Evolutionary conservation across 2,329 filamentous ascomycete genomes (phyloP), one percentile per base, ranked within the genome.

Genomic region (Alternaria sp.): DNA sequence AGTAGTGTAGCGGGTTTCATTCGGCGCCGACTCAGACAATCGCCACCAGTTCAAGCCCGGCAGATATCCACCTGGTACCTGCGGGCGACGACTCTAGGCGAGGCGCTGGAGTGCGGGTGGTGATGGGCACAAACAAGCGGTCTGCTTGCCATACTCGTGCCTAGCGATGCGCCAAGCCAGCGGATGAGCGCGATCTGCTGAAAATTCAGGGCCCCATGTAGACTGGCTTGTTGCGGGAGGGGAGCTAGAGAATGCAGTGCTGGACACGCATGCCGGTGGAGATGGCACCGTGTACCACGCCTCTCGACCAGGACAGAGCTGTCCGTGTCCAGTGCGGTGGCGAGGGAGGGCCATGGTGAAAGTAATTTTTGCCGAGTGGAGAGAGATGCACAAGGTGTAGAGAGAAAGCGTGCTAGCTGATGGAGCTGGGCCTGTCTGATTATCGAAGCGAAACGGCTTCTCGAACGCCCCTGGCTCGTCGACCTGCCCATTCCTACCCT

Each of bases 111-210:
- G 59, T 63, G 61, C 66, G 68, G 69, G 63, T 68, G 64, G 66
- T 63, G 32, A 59, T 66, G 65, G 69, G 61, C 61, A 54, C 69
- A 67, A 71, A 73, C 65, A 71, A 68, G 75, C 75, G 75, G 75
- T 77, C 74, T 76, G 72, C 51, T 57, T 63, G 67, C 63, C 67
- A 59, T 66, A 63, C 26, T 47, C 26, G 12, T 46, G 56, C 26
- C 46, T 62, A 62, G 59, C 57, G 51, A 66, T 58, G 57, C 61
- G 71, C 72, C 69, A 73, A 74, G 70, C 23, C 49, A 56, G 54
- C 59, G 66, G 67, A 58, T 64, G 65, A 21, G 62, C 62, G 66
- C 53, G 60, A 64, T 69, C 66, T 67, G 67, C 67, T 69, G 63
- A 66, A 67, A 63, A 62, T 50, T 66, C 61, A 61, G 61, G 59